These are phyloP conservation scores for Tetradesmus lagerheimii DNA, from an alignment of 139 green algal species.

Conservation along the genomic window DNA sequence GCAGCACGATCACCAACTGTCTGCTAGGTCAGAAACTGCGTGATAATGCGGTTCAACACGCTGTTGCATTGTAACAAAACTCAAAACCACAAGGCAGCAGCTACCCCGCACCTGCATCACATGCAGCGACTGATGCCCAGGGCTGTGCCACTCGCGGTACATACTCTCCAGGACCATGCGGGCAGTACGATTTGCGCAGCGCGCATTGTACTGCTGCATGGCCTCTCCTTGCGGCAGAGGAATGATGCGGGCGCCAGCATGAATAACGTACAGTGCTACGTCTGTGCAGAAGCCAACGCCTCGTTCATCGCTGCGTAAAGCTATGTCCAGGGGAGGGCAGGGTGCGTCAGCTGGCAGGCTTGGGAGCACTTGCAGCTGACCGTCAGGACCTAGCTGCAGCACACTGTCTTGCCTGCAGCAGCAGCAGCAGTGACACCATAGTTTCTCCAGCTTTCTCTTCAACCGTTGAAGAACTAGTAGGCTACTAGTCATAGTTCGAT, in stretches of 20 bases:
- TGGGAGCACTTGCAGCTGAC: neutral
- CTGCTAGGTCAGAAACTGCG: no score
- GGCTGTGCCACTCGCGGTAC: conserved; percentile 25
- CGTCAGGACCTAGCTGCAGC: neutral
- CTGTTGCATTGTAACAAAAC: neutral
- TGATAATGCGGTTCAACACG: no score
- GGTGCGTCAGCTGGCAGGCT: neutral
- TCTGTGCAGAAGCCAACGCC: conserved; percentile 36
- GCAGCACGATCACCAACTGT: no score
- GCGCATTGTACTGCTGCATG: conserved; percentile 14
- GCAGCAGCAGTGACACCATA: conserved; percentile 16
- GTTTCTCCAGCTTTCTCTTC: no score
- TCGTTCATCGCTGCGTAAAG: neutral
- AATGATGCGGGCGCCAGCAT: conserved; percentile 22
- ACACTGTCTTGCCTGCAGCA: conserved; percentile 1
- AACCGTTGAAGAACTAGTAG: no score
- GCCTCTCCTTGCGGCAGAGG: neutral
- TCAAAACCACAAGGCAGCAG: neutral
- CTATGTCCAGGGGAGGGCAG: conserved; percentile 32
- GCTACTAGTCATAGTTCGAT: no score
- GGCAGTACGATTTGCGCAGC: conserved; percentile 8
- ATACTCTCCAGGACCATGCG: conserved; percentile 30
- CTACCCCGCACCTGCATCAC: neutral
- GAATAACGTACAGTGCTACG: conserved; percentile 21
- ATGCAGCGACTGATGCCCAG: neutral